Evolutionary conservation across 352 stramenopile species (phyloP), one percentile per base, ranked within the genome.

Genomic region (Phytophthora nicotianae): DNA sequence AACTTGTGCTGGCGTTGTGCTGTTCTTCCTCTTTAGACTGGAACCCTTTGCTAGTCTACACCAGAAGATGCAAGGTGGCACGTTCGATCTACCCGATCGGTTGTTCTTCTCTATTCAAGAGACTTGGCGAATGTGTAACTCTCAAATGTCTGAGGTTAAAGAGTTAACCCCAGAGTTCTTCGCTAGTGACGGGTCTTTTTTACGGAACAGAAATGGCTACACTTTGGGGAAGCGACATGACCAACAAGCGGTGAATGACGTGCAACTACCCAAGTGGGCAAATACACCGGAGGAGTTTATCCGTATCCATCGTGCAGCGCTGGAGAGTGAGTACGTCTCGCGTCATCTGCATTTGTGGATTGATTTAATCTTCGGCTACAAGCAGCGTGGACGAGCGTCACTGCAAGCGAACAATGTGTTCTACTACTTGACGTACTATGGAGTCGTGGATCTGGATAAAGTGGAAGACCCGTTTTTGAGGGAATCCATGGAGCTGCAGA

Each of bases 141-240:
- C 86, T 17, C 93, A 95, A 33, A 97, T 98, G 64, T 97, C 93
- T 2, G 98, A 99, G 72, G 97, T 99, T 1, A 99, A 99, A 75
- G 98, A 99, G 69, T 71, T 99, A 4, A 99, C 95, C 2, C 98
- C 98, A 0, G 98, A 99, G 72, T 99, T 98, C 70, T 99, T 97
- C 72, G 51, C 68, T 13, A 80, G 74, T 17, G 91, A 98, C 40
- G 87, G 93, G 4, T 89, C 92, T 5, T 99, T 99, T 69, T 73
- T 99, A 23, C 83, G 86, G 10, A 99, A 99, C 74, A 55, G 83
- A 8, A 99, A 99, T 73, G 68, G 82, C 17, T 98, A 98, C 58
- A 91, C 94, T 20, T 89, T 99, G 14, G 98, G 98, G 7, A 98
- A 89, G 43, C 82, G 86, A 0, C 85, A 93, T 33, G 81, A 93